Conservation (phyloP, 192 early-diverging fungal genomes). For the Coemansia sp. region DNA sequence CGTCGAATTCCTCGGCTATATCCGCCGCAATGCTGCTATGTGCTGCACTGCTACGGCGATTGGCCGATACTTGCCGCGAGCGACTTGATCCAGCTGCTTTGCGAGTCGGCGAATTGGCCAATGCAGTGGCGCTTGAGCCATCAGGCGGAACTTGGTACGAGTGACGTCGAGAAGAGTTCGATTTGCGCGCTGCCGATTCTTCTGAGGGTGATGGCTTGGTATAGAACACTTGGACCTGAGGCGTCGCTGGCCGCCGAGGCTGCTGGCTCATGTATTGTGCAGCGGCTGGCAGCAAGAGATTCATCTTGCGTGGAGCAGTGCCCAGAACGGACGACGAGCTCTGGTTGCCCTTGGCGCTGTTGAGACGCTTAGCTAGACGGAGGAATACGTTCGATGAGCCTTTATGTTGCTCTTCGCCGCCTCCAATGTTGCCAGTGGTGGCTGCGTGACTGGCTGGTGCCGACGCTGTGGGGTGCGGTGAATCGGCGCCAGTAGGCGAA, state of each 20-base stretch:
- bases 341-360: slow-evolving; percentile 31
- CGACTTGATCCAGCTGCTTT: background rate
- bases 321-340: slow-evolving; percentile 21
- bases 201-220: slow-evolving; percentile 24
- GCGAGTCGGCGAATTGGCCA: background rate
- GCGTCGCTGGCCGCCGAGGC: slow-evolving; percentile 27
- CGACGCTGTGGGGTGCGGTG: background rate
- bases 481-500: slow-evolving; percentile 57
- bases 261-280: slow-evolving; percentile 56
- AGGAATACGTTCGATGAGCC: slow-evolving; percentile 43
- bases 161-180: slow-evolving; percentile 44
- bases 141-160: slow-evolving; percentile 41
- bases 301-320: slow-evolving; percentile 53
- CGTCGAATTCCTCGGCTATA: slow-evolving; percentile 1
- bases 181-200: slow-evolving; percentile 14
- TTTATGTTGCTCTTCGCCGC: background rate
- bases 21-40: background rate
- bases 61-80: slow-evolving; percentile 8
- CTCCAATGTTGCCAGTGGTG: slow-evolving; percentile 12
- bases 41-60: background rate
- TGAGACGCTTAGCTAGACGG: slow-evolving; percentile 46
- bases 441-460: slow-evolving; percentile 1
- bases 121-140: background rate
- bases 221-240: slow-evolving; percentile 46
- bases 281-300: slow-evolving; percentile 46